Conservation (phyloP, 202 grass and related monocot genomes). For the Carex arenaria region DNA sequence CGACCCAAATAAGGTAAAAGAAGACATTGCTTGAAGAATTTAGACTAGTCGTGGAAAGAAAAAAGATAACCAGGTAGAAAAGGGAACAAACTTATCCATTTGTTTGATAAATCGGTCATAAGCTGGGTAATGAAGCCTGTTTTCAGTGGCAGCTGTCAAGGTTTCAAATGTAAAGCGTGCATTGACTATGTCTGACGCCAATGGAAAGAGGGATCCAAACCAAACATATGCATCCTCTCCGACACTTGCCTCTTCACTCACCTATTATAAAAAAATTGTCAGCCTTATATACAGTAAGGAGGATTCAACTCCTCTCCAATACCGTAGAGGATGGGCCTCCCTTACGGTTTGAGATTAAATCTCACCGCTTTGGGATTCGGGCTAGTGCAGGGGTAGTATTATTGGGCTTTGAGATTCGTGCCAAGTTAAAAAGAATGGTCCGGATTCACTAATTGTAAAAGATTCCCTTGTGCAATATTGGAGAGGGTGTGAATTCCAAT, state of each 20-base stretch:
- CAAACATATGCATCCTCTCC: constrained; percentile 86
- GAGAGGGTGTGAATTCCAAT: no score
- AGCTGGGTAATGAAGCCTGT: constrained; percentile 78
- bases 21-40: neutral
- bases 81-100: constrained; percentile 68
- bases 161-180: constrained; percentile 86
- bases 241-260: constrained; percentile 70
- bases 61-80: neutral
- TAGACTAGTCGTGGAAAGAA: neutral
- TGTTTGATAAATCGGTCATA: constrained; percentile 89
- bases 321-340: no score
- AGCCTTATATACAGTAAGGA: neutral
- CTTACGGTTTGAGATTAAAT: no score
- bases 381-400: no score
- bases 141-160: constrained; percentile 60
- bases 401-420: no score
- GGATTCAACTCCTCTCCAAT: no score
- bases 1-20: neutral
- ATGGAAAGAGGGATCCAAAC: constrained; percentile 78
- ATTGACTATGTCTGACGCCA: constrained; percentile 81
- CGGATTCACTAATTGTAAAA: no score
- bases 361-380: no score
- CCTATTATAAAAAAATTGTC: constrained; percentile 26
- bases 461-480: no score
- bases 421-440: no score